Evolutionary conservation across 2,329 filamentous ascomycete species (phyloP).

Genomic region (Coniosporium tulheliwenetii): DNA sequence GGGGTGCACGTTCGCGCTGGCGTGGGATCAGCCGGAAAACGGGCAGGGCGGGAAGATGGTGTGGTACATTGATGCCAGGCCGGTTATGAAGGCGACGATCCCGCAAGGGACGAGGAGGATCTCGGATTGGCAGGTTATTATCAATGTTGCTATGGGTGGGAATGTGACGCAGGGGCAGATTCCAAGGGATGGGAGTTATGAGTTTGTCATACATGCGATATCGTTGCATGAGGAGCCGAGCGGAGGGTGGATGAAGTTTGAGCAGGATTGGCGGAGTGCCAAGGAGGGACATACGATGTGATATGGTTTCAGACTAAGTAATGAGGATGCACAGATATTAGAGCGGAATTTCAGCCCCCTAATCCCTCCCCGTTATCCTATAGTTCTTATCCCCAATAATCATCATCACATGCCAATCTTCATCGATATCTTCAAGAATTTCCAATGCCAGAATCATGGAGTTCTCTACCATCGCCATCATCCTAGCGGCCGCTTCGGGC

Average conservation of each 20-base stretch:
- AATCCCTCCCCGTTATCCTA: no score
- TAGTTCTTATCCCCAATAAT: no score
- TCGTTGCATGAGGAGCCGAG: slow-evolving; percentile 36
- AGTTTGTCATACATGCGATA: slow-evolving; percentile 38
- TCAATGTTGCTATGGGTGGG: slow-evolving; percentile 48
- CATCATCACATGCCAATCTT: no score
- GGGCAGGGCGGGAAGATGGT: slow-evolving; percentile 29
- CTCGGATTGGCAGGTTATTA: slow-evolving; percentile 39
- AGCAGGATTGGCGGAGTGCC: slow-evolving; percentile 29
- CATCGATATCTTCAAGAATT: no score
- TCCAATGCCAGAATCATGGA: no score
- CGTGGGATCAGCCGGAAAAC: slow-evolving; percentile 35
- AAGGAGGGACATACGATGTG: slow-evolving; percentile 6
- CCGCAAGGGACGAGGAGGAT: slow-evolving; percentile 37
- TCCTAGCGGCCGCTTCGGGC: no score
- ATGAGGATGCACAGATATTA: no score
- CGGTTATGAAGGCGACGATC: slow-evolving; percentile 41
- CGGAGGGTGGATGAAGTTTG: slow-evolving; percentile 40
- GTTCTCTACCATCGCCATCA: no score
- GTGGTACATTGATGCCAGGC: slow-evolving; percentile 43
- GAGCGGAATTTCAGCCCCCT: no score
- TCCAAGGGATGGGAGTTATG: slow-evolving; percentile 38
- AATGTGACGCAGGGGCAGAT: slow-evolving; percentile 39
- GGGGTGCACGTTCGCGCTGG: slow-evolving; percentile 39
- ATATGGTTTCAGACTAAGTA: background rate